phyloP scores from a whole-genome alignment of 768 basidiomycete genomes.

The Grammothele lineata region DNA sequence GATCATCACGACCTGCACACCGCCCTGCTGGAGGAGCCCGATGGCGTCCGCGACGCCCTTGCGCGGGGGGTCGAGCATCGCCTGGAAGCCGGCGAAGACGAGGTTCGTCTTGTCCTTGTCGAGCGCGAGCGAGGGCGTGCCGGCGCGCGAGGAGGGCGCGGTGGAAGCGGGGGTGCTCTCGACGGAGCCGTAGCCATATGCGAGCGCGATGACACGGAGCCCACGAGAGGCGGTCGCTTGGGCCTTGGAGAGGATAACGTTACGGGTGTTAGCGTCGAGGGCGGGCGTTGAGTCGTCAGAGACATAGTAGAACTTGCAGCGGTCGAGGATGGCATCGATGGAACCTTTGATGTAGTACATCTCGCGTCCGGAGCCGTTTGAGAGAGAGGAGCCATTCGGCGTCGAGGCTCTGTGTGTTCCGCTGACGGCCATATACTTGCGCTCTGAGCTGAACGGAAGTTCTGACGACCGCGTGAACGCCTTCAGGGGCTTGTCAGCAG shows the following conservation, averaged over 20 bases:
- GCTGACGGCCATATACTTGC: slow-evolving; percentile 89
- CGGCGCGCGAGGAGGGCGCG: slow-evolving; percentile 20
- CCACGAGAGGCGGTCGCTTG: slow-evolving; percentile 69
- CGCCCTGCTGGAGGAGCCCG: slow-evolving; percentile 71
- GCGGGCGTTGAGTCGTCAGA: slow-evolving; percentile 83
- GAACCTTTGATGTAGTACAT: slow-evolving; percentile 91
- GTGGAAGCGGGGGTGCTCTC: slow-evolving; percentile 29
- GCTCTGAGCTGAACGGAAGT: slow-evolving; percentile 88
- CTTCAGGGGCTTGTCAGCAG: no score
- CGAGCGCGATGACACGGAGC: slow-evolving; percentile 88
- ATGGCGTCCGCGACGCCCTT: slow-evolving; percentile 93
- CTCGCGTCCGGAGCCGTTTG: slow-evolving; percentile 45
- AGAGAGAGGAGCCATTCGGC: no score
- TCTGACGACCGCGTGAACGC: slow-evolving; percentile 71
- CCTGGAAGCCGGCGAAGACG: slow-evolving; percentile 89
- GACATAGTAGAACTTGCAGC: slow-evolving; percentile 88
- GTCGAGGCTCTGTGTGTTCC: slow-evolving; percentile 42
- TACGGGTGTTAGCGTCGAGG: slow-evolving; percentile 65
- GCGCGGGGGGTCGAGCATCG: slow-evolving; percentile 93
- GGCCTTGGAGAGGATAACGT: slow-evolving; percentile 67
- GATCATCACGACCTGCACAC: slow-evolving; percentile 98
- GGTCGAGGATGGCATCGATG: slow-evolving; percentile 80
- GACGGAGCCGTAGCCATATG: slow-evolving; percentile 71
- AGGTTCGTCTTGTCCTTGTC: slow-evolving; percentile 45
- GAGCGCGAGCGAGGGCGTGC: slow-evolving; percentile 23